Evolutionary conservation across 202 grass and related monocot species (phyloP).

Genomic region (Musa balbisiana): DNA sequence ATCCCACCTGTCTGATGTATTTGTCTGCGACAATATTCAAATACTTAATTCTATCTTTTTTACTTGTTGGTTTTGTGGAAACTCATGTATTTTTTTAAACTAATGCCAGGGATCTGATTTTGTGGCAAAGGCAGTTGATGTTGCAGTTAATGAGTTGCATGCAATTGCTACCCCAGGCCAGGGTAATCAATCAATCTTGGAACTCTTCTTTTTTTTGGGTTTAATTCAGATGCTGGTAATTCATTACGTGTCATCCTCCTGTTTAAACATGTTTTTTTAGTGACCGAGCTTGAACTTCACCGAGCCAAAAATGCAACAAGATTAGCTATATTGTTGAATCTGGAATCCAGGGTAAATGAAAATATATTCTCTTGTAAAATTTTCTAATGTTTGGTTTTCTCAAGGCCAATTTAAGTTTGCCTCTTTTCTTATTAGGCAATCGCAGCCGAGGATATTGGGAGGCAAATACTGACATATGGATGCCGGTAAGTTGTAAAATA

Average conservation of each 20-base stretch:
- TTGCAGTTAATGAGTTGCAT: constrained; percentile 53
- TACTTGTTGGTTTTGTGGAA: constrained; percentile 8
- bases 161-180: constrained; percentile 80
- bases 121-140: constrained; percentile 57
- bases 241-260: neutral
- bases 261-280: constrained; percentile 35
- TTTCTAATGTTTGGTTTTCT: constrained; percentile 4
- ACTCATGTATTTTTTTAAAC: neutral
- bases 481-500: constrained; percentile 20
- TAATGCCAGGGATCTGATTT: constrained; percentile 56
- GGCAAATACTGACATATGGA: constrained; percentile 41
- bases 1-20: neutral
- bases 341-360: constrained; percentile 68
- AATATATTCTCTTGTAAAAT: neutral
- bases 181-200: constrained; percentile 35
- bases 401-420: neutral
- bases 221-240: constrained; percentile 14
- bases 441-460: constrained; percentile 37
- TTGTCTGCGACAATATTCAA: neutral
- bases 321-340: constrained; percentile 62
- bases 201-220: constrained; percentile 13
- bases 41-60: constrained; percentile 20
- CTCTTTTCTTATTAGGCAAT: constrained; percentile 24
- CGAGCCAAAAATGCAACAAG: constrained; percentile 79
- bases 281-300: constrained; percentile 58